Conservation (phyloP, 2,329 filamentous ascomycete genomes). For the Hypoxylon rubiginosum region DNA sequence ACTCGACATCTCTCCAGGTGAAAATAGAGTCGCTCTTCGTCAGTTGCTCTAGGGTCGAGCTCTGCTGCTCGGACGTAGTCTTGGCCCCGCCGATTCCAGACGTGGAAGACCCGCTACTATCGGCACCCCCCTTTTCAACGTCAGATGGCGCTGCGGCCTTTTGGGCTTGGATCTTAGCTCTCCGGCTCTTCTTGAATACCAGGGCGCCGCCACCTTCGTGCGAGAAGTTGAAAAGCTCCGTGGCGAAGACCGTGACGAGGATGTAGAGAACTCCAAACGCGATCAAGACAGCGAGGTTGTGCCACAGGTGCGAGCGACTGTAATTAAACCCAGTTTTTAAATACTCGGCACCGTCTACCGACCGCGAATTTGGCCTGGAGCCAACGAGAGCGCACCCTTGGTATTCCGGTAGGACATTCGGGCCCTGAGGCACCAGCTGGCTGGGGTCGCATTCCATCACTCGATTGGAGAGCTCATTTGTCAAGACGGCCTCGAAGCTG, state of each 20-base stretch:
- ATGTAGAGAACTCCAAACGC: constrained; percentile 83
- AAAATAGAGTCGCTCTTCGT: constrained; percentile 74
- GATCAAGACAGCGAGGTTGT: constrained; percentile 83
- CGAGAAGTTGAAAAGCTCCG: constrained; percentile 76
- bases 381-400: constrained; percentile 70
- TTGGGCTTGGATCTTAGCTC: constrained; percentile 66
- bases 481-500: constrained; percentile 71
- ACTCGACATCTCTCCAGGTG: constrained; percentile 78
- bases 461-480: constrained; percentile 68
- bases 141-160: constrained; percentile 62
- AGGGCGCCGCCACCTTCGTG: constrained; percentile 75
- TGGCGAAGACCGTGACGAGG: constrained; percentile 75
- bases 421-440: constrained; percentile 63
- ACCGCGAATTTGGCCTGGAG: constrained; percentile 60
- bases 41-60: constrained; percentile 60
- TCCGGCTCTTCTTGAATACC: constrained; percentile 78
- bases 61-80: constrained; percentile 41
- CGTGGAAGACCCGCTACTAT: constrained; percentile 46
- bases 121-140: constrained; percentile 65
- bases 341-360: constrained; percentile 69
- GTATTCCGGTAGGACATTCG: constrained; percentile 56
- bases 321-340: constrained; percentile 68
- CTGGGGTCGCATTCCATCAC: constrained; percentile 61
- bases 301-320: constrained; percentile 72
- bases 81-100: constrained; percentile 35